Conservation (phyloP, 2,329 filamentous ascomycete genomes). For the Curvularia eragrostidis region DNA sequence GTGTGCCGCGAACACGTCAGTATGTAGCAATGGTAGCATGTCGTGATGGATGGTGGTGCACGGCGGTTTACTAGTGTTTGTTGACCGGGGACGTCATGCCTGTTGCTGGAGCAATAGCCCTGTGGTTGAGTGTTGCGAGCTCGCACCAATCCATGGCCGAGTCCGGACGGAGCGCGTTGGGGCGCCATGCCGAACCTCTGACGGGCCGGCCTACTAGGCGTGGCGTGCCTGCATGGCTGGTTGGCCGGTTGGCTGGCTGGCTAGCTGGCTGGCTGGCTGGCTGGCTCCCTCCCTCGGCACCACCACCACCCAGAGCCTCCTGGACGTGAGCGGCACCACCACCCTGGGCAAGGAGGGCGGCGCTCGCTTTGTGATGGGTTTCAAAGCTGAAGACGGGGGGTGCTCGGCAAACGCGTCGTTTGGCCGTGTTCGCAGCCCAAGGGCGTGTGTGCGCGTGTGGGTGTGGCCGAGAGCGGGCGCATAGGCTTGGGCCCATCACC, state of each 20-base stretch:
- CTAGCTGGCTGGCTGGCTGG: too few species aligned
- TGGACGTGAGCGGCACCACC: neutral
- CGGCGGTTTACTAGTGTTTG: conserved; percentile 14
- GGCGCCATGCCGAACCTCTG: conserved; percentile 3
- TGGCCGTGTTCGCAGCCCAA: neutral
- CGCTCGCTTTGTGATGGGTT: neutral
- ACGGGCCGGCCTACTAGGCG: conserved; percentile 1
- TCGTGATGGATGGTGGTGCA: conserved; percentile 3
- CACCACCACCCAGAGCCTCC: neutral
- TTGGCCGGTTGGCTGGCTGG: too few species aligned
- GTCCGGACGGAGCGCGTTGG: neutral
- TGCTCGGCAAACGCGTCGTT: neutral
- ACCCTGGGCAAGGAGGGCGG: neutral
- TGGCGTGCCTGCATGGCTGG: conserved; percentile 1
- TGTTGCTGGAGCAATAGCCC: conserved; percentile 20
- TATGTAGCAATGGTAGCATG: neutral
- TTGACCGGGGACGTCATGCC: conserved; percentile 18
- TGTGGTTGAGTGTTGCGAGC: conserved; percentile 2
- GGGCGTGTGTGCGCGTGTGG: neutral
- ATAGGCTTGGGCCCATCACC: conserved; percentile 5
- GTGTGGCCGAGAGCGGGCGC: conserved; percentile 21
- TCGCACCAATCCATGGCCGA: neutral
- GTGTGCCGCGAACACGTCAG: neutral
- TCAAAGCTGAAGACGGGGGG: neutral
- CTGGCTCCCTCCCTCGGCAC: neutral